Base-by-base conservation (phyloP, 805 yeast species). In the Starmerella apis region DNA sequence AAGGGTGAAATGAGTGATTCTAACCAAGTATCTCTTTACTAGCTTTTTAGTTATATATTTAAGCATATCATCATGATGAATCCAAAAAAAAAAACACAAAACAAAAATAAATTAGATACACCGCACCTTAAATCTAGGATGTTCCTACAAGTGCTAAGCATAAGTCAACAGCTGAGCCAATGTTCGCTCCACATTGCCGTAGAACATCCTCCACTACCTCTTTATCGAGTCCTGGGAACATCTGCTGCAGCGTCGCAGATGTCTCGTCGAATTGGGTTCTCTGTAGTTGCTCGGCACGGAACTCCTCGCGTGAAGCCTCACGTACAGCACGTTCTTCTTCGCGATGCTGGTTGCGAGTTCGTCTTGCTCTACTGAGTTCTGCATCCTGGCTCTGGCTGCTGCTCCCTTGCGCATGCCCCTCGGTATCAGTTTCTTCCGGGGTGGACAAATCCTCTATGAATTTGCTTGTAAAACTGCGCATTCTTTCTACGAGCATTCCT, bases 171-270 rank as follows among this genome's bases (percentile, higher is more conserved):
- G 88, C 82, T 9, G 73, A 75, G 27, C 87, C 94, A 5, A 83
- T 70, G 46, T 80, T 71, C 28, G 82, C 81, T 54, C 76, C 72
- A 61, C 81, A 83, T 63, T 80, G 77, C 2, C 68, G 66, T 28
- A 86, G 73, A 3, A 86, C 79, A 61, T 86, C 95, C 49, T 73
- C 75, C 45, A 87, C 72, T 1, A 87, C 68, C 0, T 77, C 83
- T 45, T 69, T 67, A 57, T 86, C 95, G 53, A 86, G 68, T 41
- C 70, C 71, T 0, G 95, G 94, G 64, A 87, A 86, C 78, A 87
- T 83, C 43, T 78, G 79, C 25, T 67, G 66, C 48, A 86, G 68
- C 35, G 49, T 49, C n/a, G 13, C 41, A 13, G 33, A 27, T 2
- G 79, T 73, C 38, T 71, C 70, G 18, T 68, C 64, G 33, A 67